Evolutionary conservation across 305 asterid genomes (phyloP).

Genomic region (Stenogyne calaminthoides): DNA sequence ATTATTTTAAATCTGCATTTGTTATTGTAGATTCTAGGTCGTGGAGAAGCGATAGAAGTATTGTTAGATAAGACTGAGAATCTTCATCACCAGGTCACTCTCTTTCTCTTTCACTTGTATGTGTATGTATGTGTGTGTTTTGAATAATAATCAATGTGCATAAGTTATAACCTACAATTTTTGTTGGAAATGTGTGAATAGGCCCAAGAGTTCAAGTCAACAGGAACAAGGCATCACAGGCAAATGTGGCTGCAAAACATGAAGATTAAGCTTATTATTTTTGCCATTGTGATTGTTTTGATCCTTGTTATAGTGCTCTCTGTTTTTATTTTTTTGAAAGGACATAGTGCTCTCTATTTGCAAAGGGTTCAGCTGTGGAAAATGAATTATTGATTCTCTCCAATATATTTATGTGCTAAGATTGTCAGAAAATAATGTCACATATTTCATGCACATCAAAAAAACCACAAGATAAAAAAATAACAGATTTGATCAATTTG

Average conservation of each 20-base stretch:
- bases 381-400: slow-evolving; percentile 16
- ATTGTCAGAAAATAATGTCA: neutral
- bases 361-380: slow-evolving; percentile 43
- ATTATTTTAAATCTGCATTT: neutral
- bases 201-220: slow-evolving; percentile 50
- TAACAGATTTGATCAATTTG: too few species aligned
- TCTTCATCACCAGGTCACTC: slow-evolving; percentile 60
- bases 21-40: slow-evolving; percentile 58
- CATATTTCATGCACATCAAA: neutral
- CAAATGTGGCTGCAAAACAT: slow-evolving; percentile 50
- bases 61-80: slow-evolving; percentile 73
- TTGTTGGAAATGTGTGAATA: slow-evolving; percentile 4
- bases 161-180: neutral
- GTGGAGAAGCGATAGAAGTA: slow-evolving; percentile 68
- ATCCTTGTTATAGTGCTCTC: slow-evolving; percentile 55
- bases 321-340: neutral
- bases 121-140: neutral
- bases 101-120: neutral
- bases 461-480: too few species aligned
- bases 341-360: slow-evolving; percentile 48
- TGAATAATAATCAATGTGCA: neutral
- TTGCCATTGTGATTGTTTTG: slow-evolving; percentile 48
- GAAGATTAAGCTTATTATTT: slow-evolving; percentile 50
- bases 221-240: slow-evolving; percentile 41
- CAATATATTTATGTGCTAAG: neutral